Evolutionary conservation across 495 filamentous ascomycete species (phyloP).

Genomic region (Hypoxylon rickii): DNA sequence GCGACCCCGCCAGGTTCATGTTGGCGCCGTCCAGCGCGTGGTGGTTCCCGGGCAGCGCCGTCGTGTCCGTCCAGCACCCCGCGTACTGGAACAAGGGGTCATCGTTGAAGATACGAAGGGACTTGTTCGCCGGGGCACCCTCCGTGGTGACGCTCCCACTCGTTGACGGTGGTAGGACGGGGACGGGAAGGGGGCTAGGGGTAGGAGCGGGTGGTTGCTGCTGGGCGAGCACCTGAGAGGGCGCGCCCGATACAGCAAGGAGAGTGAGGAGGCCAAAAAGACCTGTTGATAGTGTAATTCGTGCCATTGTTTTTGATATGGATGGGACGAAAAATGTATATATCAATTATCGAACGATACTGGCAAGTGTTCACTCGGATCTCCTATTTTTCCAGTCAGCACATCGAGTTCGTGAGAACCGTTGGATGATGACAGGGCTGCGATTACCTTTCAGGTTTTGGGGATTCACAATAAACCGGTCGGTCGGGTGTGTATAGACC

Average conservation of each 20-base stretch:
- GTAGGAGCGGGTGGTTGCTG: not conserved
- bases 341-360: not conserved
- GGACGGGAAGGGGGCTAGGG: not conserved
- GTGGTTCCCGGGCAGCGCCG: slow-evolving; percentile 31
- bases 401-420: too few species aligned
- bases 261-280: slow-evolving; percentile 2
- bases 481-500: too few species aligned
- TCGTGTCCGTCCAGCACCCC: slow-evolving; percentile 59
- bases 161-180: not conserved
- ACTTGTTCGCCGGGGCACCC: not conserved
- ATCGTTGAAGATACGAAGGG: slow-evolving; percentile 25
- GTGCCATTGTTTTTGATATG: slow-evolving; percentile 13
- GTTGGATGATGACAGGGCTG: too few species aligned
- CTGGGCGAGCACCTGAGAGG: not conserved
- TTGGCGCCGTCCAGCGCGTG: slow-evolving; percentile 42
- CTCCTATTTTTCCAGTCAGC: not conserved
- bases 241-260: not conserved
- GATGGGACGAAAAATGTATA: not conserved
- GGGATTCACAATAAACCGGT: too few species aligned
- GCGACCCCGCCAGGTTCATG: slow-evolving; percentile 33
- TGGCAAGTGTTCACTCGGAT: not conserved
- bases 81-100: slow-evolving; percentile 42
- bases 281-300: not conserved
- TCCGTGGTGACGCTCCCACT: not conserved
- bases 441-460: too few species aligned